Evolutionary conservation across 352 stramenopile genomes (phyloP).

Genomic region (Phytopythium vexans): DNA sequence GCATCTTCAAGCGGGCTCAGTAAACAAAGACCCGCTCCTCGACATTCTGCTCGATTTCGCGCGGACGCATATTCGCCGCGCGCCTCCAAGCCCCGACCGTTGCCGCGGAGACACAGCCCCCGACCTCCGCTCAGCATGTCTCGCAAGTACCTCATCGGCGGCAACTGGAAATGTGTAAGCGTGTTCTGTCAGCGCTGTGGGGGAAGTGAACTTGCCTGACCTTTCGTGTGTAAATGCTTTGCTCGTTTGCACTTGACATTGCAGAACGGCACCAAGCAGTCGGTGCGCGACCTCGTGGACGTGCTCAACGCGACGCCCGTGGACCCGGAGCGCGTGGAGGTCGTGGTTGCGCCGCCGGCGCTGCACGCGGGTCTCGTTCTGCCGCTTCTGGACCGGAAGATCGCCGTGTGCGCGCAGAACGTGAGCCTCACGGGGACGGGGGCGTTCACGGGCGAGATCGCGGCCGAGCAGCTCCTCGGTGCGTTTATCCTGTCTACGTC

Average conservation of each 20-base stretch:
- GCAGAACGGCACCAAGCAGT: constrained; percentile 75
- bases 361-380: constrained; percentile 65
- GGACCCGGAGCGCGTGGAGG: constrained; percentile 59
- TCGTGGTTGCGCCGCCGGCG: constrained; percentile 75
- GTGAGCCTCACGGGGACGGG: constrained; percentile 81
- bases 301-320: constrained; percentile 81
- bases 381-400: constrained; percentile 46
- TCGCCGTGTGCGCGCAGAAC: constrained; percentile 79
- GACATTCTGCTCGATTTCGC: too few species aligned
- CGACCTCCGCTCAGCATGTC: constrained; percentile 14
- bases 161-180: constrained; percentile 94
- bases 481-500: background rate
- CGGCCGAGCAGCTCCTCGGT: constrained; percentile 86
- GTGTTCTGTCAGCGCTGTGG: constrained; percentile 2
- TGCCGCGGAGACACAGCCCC: too few species aligned
- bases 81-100: too few species aligned
- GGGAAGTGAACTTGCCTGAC: background rate
- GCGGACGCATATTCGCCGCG: too few species aligned
- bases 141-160: constrained; percentile 89
- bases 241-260: background rate
- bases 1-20: too few species aligned
- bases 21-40: too few species aligned
- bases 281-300: constrained; percentile 80
- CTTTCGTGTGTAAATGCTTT: constrained; percentile 2
- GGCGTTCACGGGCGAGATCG: constrained; percentile 93